A percentile compares a stretch with the other conserved stretches of the same genome.
Evolutionary conservation across 441 rosid genomes (phyloP).

Genomic region (Gossypium gossypioides): DNA sequence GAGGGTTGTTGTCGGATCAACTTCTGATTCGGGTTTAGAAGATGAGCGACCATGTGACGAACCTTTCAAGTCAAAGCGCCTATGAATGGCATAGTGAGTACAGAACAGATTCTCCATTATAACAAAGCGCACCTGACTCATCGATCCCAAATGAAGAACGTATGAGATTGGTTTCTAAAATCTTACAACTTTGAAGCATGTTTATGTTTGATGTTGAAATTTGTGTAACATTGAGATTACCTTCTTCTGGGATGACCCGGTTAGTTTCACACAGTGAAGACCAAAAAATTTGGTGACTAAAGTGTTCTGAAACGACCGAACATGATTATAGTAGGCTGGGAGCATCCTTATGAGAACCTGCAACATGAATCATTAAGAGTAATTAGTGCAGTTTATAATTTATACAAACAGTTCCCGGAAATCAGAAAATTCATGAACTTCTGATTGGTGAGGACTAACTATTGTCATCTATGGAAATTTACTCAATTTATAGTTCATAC

Average conservation of each 20-base stretch:
- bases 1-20: constrained; percentile 76
- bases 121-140: constrained; percentile 71
- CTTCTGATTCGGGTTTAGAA: constrained; percentile 70
- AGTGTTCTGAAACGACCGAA: constrained; percentile 71
- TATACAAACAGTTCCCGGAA: neutral
- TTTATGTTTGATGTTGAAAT: neutral
- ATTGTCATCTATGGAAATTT: neutral
- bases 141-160: constrained; percentile 20
- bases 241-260: constrained; percentile 85
- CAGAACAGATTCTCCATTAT: constrained; percentile 95
- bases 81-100: constrained; percentile 63
- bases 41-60: constrained; percentile 90
- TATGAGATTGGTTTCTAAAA: constrained; percentile 9
- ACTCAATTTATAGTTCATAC: neutral
- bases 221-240: constrained; percentile 25
- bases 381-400: neutral
- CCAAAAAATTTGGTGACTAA: constrained; percentile 82
- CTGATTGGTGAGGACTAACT: neutral
- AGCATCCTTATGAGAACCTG: constrained; percentile 95
- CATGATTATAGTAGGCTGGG: constrained; percentile 89
- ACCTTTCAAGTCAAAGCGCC: constrained; percentile 92
- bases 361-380: constrained; percentile 4
- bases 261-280: constrained; percentile 77
- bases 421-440: neutral
- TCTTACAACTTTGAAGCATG: neutral